A percentile compares a stretch with the other conserved stretches of the same genome.
phyloP scores from a whole-genome alignment of 257 asterid species.

The Rubia yunnanensis region DNA sequence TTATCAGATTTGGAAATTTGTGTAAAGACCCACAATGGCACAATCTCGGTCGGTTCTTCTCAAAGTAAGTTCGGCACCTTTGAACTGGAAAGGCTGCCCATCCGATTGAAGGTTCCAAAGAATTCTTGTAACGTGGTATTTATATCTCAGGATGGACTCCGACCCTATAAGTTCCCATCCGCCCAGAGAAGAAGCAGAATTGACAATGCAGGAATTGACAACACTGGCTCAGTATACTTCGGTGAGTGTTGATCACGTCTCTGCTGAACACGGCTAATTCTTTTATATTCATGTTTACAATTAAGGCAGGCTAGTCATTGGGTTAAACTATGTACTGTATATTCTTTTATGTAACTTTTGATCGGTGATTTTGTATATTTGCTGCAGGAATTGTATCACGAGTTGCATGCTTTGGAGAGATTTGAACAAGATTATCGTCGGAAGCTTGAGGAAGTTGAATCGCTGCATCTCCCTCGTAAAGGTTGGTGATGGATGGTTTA shows the following conservation, averaged over 20 bases:
- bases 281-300: not conserved
- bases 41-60: constrained; percentile 70
- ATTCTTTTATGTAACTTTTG: not conserved
- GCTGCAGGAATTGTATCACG: constrained; percentile 93
- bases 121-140: not conserved
- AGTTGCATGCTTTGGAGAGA: constrained; percentile 84
- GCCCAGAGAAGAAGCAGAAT: constrained; percentile 66
- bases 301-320: not conserved
- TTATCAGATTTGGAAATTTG: constrained; percentile 81
- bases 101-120: not conserved
- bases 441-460: constrained; percentile 84
- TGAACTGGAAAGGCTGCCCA: not conserved
- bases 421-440: constrained; percentile 86
- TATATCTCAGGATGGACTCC: constrained; percentile 66
- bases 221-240: constrained; percentile 88
- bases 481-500: constrained; percentile 32
- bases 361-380: constrained; percentile 15
- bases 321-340: not conserved
- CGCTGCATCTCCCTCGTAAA: constrained; percentile 82
- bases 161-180: constrained; percentile 58
- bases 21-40: constrained; percentile 99
- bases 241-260: constrained; percentile 41
- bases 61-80: constrained; percentile 43
- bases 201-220: constrained; percentile 80
- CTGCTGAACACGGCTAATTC: not conserved